Percentiles rank a stretch among this genome's conserved stretches.
These are phyloP conservation scores for Schwanniomyces occidentalis DNA, from an alignment of 805 yeast species.

Conservation along the genomic window DNA sequence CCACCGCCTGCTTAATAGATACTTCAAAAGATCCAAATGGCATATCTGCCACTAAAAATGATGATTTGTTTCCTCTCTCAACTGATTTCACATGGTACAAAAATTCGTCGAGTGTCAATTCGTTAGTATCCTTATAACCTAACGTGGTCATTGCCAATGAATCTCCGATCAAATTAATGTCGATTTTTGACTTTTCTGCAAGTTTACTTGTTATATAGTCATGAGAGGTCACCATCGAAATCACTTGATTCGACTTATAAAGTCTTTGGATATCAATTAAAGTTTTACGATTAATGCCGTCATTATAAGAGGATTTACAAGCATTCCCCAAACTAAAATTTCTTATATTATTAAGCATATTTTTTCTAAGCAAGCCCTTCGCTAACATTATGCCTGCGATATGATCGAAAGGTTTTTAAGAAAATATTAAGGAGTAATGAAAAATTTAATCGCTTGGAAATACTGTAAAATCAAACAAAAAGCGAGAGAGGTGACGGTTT, in stretches of 20 bases:
- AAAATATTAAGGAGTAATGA: too few species aligned
- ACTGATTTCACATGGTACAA: constrained; percentile 76
- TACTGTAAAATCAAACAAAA: too few species aligned
- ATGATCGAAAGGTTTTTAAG: too few species aligned
- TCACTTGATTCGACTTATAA: constrained; percentile 25
- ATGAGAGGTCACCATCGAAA: constrained; percentile 73
- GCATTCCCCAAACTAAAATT: neutral
- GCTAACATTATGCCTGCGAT: too few species aligned
- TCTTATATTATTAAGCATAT: neutral
- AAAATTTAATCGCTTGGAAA: too few species aligned
- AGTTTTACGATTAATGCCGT: constrained; percentile 16
- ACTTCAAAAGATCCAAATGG: constrained; percentile 87
- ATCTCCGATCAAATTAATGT: constrained; percentile 82
- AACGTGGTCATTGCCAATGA: constrained; percentile 89
- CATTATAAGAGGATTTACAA: constrained; percentile 1
- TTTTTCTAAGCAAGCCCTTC: too few species aligned
- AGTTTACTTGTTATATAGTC: constrained; percentile 76
- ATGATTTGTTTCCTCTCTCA: constrained; percentile 61
- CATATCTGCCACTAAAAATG: constrained; percentile 78
- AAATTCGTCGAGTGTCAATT: constrained; percentile 77
- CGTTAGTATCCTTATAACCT: constrained; percentile 77
- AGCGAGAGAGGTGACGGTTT: too few species aligned
- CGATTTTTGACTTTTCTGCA: constrained; percentile 67
- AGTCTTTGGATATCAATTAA: constrained; percentile 18
- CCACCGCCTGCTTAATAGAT: constrained; percentile 61